These are phyloP conservation scores for Tagetes patula DNA, from an alignment of 129 eudicot genomes.

Conservation along the genomic window DNA sequence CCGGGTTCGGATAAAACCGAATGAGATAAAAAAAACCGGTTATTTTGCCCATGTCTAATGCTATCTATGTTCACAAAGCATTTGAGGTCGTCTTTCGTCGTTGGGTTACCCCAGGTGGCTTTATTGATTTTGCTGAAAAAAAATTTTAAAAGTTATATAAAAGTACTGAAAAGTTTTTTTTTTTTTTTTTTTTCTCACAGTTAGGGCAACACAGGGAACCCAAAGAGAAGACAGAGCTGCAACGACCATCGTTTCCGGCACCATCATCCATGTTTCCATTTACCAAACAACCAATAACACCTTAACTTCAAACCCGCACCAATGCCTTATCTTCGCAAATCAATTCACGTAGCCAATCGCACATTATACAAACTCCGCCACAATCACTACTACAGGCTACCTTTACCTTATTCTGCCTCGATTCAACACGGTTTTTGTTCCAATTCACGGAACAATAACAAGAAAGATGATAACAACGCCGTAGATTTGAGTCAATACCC, in stretches of 20 bases:
- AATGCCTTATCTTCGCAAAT: constrained; percentile 42
- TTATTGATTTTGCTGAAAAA: no score
- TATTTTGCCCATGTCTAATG: no score
- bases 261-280: constrained; percentile 20
- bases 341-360: constrained; percentile 36
- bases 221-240: constrained; percentile 20
- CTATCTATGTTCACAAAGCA: no score
- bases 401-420: constrained; percentile 26
- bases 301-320: constrained; percentile 27
- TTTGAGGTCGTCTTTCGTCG: no score
- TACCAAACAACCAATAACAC: constrained; percentile 5
- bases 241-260: background rate
- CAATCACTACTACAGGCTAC: constrained; percentile 15
- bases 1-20: no score
- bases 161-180: background rate
- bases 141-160: no score
- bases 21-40: no score
- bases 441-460: constrained; percentile 38
- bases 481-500: constrained; percentile 76
- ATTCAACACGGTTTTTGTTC: constrained; percentile 53
- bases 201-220: constrained; percentile 26
- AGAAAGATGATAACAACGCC: constrained; percentile 49
- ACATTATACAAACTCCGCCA: background rate
- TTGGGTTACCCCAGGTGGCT: no score
- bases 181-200: background rate